Evolutionary conservation across 1,284 basidiomycete species (phyloP).

Genomic region (Rhodotorula sp.): DNA sequence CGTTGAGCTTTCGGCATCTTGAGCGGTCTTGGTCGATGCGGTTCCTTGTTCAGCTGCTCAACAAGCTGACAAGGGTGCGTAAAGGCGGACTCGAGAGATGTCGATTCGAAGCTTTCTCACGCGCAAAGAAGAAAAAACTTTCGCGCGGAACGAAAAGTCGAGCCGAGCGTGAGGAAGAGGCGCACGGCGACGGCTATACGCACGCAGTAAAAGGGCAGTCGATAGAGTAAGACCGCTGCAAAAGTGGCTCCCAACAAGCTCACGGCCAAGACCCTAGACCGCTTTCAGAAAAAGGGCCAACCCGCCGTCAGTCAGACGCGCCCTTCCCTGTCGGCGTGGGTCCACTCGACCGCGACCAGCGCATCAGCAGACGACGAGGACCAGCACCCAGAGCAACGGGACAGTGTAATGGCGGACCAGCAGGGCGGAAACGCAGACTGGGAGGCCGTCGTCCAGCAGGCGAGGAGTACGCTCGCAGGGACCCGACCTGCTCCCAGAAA

Average conservation of each 20-base stretch:
- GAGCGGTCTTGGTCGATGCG: background rate
- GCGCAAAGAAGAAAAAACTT: background rate
- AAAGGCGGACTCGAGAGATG: too few species aligned
- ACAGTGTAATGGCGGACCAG: constrained; percentile 1
- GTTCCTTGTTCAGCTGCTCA: background rate
- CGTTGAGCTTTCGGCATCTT: constrained; percentile 23
- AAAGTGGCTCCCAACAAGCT: constrained; percentile 14
- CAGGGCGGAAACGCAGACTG: constrained; percentile 14
- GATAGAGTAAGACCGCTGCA: background rate
- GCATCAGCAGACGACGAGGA: background rate
- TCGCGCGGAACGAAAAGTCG: background rate
- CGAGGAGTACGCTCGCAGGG: background rate
- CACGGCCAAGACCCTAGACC: constrained; percentile 21
- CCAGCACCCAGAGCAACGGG: background rate
- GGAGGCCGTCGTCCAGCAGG: constrained; percentile 9
- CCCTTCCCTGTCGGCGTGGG: constrained; percentile 14
- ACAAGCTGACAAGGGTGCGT: background rate
- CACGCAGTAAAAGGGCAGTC: background rate
- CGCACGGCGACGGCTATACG: background rate
- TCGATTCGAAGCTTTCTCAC: background rate
- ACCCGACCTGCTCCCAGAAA: constrained; percentile 1
- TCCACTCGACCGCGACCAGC: background rate
- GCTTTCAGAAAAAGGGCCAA: background rate
- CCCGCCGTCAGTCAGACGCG: background rate
- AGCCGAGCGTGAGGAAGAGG: background rate